Conservation (phyloP, 495 filamentous ascomycete genomes). For the Penicillium coprophilum region DNA sequence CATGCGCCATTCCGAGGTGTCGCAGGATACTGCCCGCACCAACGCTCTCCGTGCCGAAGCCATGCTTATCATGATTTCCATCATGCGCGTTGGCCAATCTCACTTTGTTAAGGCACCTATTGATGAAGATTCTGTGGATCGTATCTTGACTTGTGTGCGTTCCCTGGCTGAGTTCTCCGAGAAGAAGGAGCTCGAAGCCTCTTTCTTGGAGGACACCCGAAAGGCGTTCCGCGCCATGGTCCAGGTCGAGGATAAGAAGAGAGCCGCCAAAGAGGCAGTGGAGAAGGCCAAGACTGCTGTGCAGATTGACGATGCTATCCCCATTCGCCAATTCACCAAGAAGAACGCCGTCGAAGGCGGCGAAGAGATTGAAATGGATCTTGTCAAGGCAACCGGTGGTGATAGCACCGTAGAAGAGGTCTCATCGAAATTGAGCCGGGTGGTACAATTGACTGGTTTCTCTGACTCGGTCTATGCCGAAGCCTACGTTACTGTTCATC, state of each 20-base stretch:
- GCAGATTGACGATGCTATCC: constrained; percentile 91
- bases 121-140: constrained; percentile 95
- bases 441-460: constrained; percentile 97
- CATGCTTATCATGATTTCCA: constrained; percentile 99
- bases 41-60: constrained; percentile 95
- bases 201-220: constrained; percentile 93
- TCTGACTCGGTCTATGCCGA: constrained; percentile 98
- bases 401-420: constrained; percentile 82
- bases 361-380: constrained; percentile 83
- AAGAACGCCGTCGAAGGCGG: constrained; percentile 82
- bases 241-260: constrained; percentile 95
- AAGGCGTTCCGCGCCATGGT: constrained; percentile 99
- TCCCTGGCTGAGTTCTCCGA: constrained; percentile 88
- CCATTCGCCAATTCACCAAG: constrained; percentile 90
- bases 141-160: constrained; percentile 94
- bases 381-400: constrained; percentile 91
- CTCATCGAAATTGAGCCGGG: constrained; percentile 88
- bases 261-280: constrained; percentile 81
- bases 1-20: constrained; percentile 96
- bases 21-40: constrained; percentile 78
- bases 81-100: constrained; percentile 95
- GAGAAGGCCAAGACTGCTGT: constrained; percentile 93
- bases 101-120: constrained; percentile 97
- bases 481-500: constrained; percentile 97
- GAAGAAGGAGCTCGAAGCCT: constrained; percentile 83